Evolutionary conservation across 495 filamentous ascomycete species (phyloP), one percentile per base, ranked within the genome.

Genomic region (Podospora pseudoanserina): DNA sequence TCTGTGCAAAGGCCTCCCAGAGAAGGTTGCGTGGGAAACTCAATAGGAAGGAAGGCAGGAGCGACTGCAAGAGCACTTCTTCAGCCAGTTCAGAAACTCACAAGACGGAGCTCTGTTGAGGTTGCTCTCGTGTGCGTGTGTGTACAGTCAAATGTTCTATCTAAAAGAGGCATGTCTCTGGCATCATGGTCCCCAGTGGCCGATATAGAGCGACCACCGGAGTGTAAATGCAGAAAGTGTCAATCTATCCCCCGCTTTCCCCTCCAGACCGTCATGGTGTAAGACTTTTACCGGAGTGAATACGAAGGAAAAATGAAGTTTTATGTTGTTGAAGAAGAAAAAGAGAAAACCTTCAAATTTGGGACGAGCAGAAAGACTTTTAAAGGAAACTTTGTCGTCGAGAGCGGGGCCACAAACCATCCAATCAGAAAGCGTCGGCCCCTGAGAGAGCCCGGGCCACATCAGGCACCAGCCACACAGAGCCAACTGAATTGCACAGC

Each of bases 181-280:
- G 63, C 63, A 64, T 26, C 66, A 55, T 63, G 61, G n/a, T 55
- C 58, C 39, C 57, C 44, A 39, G 28, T 19, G 5, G 26, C 13
- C 30, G 18, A 32, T 32, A 49, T 18, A 28, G 19, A 63, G 28
- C 16, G 30, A 28, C 1, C 72, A 75, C 74, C 76, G 79, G 71
- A 85, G 84, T 80, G 82, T 86, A 84, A 86, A 82, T 75, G 78
- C 27, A 61, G 80, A 75, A 70, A 74, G 73, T 66, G 74, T 79
- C 75, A 59, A 69, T 91, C 87, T 91, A 76, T 87, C 90, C 87
- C 88, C 84, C 88, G 83, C 71, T 91, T 91, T 91, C 88, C 89
- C 89, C 87, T 91, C 90, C 86, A 86, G 83, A 79, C 82, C 83
- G 82, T 78, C 86, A 86, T 85, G 80, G 84, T 75, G 71, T 79